Evolutionary conservation across 1,284 basidiomycete species (phyloP).

Genomic region (Athelia sp.): DNA sequence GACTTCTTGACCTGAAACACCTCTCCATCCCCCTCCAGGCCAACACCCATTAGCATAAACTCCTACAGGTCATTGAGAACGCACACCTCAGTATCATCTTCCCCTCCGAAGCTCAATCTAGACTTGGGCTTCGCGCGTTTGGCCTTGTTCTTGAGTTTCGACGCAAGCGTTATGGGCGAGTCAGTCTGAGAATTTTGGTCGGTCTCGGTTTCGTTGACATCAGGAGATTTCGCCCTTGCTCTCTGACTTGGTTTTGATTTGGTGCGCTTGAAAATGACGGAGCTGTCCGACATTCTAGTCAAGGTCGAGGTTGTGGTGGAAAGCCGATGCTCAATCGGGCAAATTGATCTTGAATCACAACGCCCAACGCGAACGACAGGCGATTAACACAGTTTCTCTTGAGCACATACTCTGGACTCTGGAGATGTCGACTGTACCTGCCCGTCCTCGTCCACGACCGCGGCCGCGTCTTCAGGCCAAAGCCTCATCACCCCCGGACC

Average conservation of each 20-base stretch:
- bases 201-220: constrained; percentile 21
- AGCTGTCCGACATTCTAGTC: constrained; percentile 20
- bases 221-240: constrained; percentile 38
- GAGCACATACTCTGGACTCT: constrained; percentile 9
- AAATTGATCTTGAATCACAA: constrained; percentile 36
- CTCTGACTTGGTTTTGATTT: constrained; percentile 50
- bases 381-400: constrained; percentile 7
- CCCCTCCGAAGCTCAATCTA: constrained; percentile 77
- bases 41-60: constrained; percentile 17
- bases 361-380: constrained; percentile 28
- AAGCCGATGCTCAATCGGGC: too few species aligned
- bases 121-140: constrained; percentile 62
- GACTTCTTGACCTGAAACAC: constrained; percentile 77
- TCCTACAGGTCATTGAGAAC: constrained; percentile 16
- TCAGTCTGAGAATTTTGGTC: constrained; percentile 17
- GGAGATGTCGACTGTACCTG: constrained; percentile 24
- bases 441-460: constrained; percentile 45
- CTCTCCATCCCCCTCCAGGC: constrained; percentile 52
- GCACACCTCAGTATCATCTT: constrained; percentile 69
- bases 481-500: constrained; percentile 13
- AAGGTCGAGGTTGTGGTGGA: too few species aligned
- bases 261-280: constrained; percentile 50
- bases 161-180: constrained; percentile 52
- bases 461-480: constrained; percentile 44
- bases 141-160: constrained; percentile 65